Evolutionary conservation across 2,329 filamentous ascomycete species (phyloP).

Genomic region (Pyrenophora seminiperda): DNA sequence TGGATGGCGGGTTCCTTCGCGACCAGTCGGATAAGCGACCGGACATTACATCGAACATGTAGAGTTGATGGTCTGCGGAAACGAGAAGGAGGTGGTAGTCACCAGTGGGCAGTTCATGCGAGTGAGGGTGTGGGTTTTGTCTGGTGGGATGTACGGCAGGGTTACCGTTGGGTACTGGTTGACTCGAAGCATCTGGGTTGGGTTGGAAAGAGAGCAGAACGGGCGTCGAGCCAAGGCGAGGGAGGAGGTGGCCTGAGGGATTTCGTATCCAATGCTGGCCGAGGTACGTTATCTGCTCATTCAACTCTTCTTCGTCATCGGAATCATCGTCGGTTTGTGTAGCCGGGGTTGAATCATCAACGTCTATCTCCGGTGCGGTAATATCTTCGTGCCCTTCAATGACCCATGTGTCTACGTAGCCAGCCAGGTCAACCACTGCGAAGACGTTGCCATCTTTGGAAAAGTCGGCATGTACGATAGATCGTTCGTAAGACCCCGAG

Average conservation of each 20-base stretch:
- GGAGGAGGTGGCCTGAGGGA: constrained; percentile 62
- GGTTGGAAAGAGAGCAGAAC: constrained; percentile 56
- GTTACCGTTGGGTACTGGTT: constrained; percentile 51
- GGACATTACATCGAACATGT: constrained; percentile 77
- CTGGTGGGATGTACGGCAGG: constrained; percentile 57
- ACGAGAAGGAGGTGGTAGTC: constrained; percentile 65
- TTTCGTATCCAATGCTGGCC: constrained; percentile 77
- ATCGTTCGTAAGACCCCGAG: constrained; percentile 76
- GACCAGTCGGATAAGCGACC: constrained; percentile 86
- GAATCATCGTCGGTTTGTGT: constrained; percentile 41
- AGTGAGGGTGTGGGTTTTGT: constrained; percentile 58
- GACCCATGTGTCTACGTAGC: constrained; percentile 86
- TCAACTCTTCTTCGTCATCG: constrained; percentile 55
- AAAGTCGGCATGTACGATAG: constrained; percentile 75
- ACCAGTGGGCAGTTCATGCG: constrained; percentile 60
- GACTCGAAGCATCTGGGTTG: constrained; percentile 20
- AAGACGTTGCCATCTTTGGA: constrained; percentile 80
- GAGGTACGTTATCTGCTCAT: constrained; percentile 56
- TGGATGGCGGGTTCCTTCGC: constrained; percentile 75
- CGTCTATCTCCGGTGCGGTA: constrained; percentile 50
- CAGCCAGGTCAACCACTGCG: constrained; percentile 78
- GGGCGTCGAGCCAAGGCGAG: constrained; percentile 53
- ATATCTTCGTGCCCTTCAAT: constrained; percentile 64
- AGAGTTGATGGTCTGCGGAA: constrained; percentile 69
- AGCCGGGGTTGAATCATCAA: constrained; percentile 39